These are phyloP conservation scores for Herpetospermum pedunculosum DNA, from an alignment of 306 rosid species.

Conservation along the genomic window DNA sequence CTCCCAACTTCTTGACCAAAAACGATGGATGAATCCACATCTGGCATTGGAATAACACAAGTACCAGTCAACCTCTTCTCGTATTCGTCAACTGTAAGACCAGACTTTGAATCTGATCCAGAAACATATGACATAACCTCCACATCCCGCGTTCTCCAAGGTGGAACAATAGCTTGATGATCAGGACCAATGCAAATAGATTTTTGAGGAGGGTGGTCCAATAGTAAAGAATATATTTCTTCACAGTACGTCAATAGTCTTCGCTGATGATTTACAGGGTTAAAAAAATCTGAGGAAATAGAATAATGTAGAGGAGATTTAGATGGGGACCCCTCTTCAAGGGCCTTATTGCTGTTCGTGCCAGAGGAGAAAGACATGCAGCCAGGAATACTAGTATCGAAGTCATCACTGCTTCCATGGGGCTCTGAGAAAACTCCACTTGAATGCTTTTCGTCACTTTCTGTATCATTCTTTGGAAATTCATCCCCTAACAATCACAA, in stretches of 20 bases:
- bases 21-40: constrained; percentile 17
- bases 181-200: constrained; percentile 43
- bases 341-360: constrained; percentile 23
- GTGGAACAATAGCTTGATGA: constrained; percentile 67
- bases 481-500: constrained; percentile 51
- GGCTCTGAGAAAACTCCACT: constrained; percentile 31
- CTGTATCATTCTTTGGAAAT: constrained; percentile 23
- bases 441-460: constrained; percentile 31
- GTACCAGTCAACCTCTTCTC: constrained; percentile 45
- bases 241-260: constrained; percentile 47
- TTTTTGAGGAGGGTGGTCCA: constrained; percentile 61
- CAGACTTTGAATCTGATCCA: constrained; percentile 18
- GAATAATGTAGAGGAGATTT: constrained; percentile 32
- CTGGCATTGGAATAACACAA: constrained; percentile 69
- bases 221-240: constrained; percentile 52
- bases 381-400: constrained; percentile 33
- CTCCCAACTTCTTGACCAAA: constrained; percentile 29
- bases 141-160: constrained; percentile 24
- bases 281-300: constrained; percentile 39
- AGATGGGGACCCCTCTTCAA: constrained; percentile 26
- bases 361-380: constrained; percentile 37
- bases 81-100: constrained; percentile 14
- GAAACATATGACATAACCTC: constrained; percentile 6
- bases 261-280: constrained; percentile 37
- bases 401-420: constrained; percentile 26